These are phyloP conservation scores for Fusarium cicatricum DNA, from an alignment of 2,329 filamentous ascomycete genomes.

Conservation along the genomic window DNA sequence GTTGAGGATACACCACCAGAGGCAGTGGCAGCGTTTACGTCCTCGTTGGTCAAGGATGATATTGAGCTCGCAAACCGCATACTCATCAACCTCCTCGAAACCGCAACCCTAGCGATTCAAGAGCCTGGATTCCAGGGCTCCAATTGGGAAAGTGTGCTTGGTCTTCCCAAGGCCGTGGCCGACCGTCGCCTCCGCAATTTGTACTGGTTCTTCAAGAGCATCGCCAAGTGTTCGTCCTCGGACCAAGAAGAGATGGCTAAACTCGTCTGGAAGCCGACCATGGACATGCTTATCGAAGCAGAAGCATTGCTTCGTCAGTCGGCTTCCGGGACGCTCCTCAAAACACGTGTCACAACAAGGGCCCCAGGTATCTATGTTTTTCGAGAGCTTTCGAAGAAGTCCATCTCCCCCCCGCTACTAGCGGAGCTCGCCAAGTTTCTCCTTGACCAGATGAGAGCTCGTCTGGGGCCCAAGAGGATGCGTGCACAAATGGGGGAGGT, in stretches of 20 bases:
- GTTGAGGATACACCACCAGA: conserved; percentile 3
- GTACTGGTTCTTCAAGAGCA: conserved; percentile 1
- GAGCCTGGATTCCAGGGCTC: conserved; percentile 22
- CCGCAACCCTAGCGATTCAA: conserved; percentile 5
- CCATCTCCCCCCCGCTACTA: conserved; percentile 6
- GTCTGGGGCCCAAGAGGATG: conserved; percentile 21
- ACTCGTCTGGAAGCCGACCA: conserved; percentile 45
- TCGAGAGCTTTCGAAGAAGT: background rate
- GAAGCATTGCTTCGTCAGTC: conserved; percentile 30
- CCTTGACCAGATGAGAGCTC: conserved; percentile 25
- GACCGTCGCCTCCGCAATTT: conserved; percentile 12
- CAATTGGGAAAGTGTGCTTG: conserved; percentile 14
- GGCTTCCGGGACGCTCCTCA: conserved; percentile 1
- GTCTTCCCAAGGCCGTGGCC: conserved; percentile 3
- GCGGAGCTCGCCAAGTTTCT: conserved; percentile 34
- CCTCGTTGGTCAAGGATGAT: background rate
- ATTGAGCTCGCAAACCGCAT: conserved; percentile 24
- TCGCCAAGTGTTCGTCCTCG: background rate
- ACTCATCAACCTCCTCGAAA: conserved; percentile 29
- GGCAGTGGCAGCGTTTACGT: conserved; percentile 2
- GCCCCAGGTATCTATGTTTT: conserved; percentile 24
- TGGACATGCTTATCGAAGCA: conserved; percentile 37
- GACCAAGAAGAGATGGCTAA: conserved; percentile 17
- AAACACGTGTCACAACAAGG: background rate
- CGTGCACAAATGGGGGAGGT: conserved; percentile 18